These are phyloP conservation scores for Circinella umbellata DNA, from an alignment of 371 early-diverging fungal genomes.

Conservation along the genomic window DNA sequence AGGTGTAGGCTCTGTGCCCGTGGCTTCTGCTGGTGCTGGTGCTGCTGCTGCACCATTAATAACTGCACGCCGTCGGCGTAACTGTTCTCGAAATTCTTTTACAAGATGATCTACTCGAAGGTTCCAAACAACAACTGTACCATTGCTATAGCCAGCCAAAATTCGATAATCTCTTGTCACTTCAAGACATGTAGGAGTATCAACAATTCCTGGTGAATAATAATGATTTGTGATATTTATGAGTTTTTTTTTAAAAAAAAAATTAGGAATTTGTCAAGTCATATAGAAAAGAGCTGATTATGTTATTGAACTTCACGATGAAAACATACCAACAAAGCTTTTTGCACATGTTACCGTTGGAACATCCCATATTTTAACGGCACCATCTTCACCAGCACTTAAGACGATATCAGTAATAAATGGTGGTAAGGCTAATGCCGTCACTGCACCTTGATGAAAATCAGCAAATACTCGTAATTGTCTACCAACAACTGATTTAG, in stretches of 20 bases:
- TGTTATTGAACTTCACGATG: neutral
- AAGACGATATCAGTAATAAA: slow-evolving; percentile 30
- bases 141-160: slow-evolving; percentile 48
- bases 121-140: slow-evolving; percentile 46
- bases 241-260: too few relatives aligned
- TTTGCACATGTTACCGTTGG: slow-evolving; percentile 26
- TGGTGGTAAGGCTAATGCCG: slow-evolving; percentile 31
- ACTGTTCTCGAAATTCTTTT: slow-evolving; percentile 16
- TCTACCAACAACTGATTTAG: slow-evolving; percentile 22
- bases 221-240: neutral
- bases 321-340: slow-evolving; percentile 30
- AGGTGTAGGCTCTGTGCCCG: neutral
- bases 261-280: too few relatives aligned
- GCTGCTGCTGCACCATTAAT: neutral
- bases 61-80: slow-evolving; percentile 10
- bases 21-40: neutral
- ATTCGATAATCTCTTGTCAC: slow-evolving; percentile 29
- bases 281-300: too few relatives aligned
- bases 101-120: slow-evolving; percentile 27
- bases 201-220: slow-evolving; percentile 15
- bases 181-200: slow-evolving; percentile 31
- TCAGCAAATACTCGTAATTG: slow-evolving; percentile 42
- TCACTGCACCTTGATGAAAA: slow-evolving; percentile 49
- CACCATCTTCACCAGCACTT: slow-evolving; percentile 52
- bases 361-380: slow-evolving; percentile 48